A percentile compares a stretch with the other conserved stretches of the same genome.
These are phyloP conservation scores for Tausonia pullulans DNA, from an alignment of 1,284 basidiomycete species.

Conservation along the genomic window DNA sequence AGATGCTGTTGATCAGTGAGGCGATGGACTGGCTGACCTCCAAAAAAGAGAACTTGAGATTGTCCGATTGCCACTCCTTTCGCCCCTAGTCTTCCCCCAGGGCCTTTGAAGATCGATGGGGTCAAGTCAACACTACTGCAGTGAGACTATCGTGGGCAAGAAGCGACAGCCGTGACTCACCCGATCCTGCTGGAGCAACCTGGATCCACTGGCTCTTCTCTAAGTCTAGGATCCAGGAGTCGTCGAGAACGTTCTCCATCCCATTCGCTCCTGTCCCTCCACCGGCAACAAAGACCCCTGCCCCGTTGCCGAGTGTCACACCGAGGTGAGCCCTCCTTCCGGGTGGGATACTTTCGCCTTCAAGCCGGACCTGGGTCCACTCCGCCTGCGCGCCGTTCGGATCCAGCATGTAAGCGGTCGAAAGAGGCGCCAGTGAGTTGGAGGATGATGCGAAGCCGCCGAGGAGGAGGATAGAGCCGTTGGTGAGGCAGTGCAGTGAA, in stretches of 20 bases:
- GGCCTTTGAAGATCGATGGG: neutral
- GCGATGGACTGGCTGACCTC: neutral
- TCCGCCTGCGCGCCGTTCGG: neutral
- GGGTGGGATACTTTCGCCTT: neutral
- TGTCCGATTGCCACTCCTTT: conserved; percentile 10
- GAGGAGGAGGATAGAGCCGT: conserved; percentile 13
- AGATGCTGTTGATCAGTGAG: neutral
- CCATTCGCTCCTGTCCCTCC: conserved; percentile 12
- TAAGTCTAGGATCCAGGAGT: conserved; percentile 13
- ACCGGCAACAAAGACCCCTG: conserved; percentile 8
- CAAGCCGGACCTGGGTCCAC: conserved; percentile 2
- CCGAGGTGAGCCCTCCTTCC: conserved; percentile 9
- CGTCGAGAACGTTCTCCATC: conserved; percentile 4
- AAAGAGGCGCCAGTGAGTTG: neutral
- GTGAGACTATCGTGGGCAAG: neutral
- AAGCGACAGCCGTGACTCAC: neutral
- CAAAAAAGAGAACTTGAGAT: conserved; percentile 15
- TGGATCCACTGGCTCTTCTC: neutral
- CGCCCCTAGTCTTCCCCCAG: conserved; percentile 2
- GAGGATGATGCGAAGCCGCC: conserved; percentile 6
- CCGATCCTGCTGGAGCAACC: neutral
- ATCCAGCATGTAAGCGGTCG: conserved; percentile 14
- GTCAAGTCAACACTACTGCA: neutral
- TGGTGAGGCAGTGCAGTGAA: conserved; percentile 13
- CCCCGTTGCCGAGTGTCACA: conserved; percentile 8